Conservation (phyloP, 441 rosid species). For the Erodium moschatum region DNA sequence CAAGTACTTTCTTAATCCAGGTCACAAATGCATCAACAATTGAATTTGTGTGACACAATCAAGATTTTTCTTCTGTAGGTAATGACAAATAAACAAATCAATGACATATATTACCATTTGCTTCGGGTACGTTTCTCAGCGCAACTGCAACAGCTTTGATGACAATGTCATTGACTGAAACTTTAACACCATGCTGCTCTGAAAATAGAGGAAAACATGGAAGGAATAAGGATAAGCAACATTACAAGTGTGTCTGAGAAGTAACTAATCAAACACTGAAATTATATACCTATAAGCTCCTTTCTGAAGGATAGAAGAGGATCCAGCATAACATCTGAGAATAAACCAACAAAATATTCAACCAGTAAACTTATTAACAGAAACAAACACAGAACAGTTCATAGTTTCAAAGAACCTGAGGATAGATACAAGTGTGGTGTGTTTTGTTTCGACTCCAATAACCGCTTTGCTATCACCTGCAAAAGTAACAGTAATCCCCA, state of each 20-base stretch:
- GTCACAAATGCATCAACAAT: not conserved
- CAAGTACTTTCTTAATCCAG: not conserved
- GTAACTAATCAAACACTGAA: conserved; percentile 6
- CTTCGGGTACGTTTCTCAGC: conserved; percentile 70
- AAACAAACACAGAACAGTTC: conserved; percentile 15
- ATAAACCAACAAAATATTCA: conserved; percentile 25
- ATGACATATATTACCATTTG: conserved; percentile 53
- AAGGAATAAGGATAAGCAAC: conserved; percentile 22
- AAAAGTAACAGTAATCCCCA: conserved; percentile 8
- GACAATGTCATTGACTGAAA: conserved; percentile 91
- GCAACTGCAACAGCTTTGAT: conserved; percentile 87
- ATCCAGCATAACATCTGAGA: conserved; percentile 80
- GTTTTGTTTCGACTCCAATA: conserved; percentile 90
- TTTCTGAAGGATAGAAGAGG: conserved; percentile 88
- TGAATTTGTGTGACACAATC: not conserved
- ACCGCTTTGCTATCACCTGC: conserved; percentile 80
- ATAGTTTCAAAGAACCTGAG: conserved; percentile 44
- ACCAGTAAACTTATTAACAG: conserved; percentile 21
- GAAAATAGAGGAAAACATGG: conserved; percentile 26
- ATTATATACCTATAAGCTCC: conserved; percentile 65
- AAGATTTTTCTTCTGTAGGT: not conserved
- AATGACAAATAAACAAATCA: not conserved
- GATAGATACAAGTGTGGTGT: conserved; percentile 85
- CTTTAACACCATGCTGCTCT: conserved; percentile 77
- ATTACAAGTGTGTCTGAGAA: conserved; percentile 18